Base-by-base conservation (phyloP, 257 asterid genomes). In the Ballota nigra region DNA sequence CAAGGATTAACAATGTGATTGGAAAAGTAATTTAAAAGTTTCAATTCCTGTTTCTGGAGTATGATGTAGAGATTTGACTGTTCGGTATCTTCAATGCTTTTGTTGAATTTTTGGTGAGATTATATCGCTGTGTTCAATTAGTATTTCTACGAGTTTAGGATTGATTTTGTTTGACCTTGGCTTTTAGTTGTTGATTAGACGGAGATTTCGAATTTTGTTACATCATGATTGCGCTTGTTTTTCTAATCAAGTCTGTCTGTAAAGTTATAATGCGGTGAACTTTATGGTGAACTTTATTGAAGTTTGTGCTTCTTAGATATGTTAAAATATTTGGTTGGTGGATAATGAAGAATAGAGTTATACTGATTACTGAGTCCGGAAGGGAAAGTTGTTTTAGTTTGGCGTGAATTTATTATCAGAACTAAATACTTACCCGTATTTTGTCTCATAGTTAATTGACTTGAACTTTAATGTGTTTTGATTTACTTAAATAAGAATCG, bases 231-330 rank as follows among this genome's bases (percentile, higher is more conserved):
- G 69, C 41, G 62, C 38, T 24, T 51, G 40, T 65, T 74, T 9
- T 22, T 18, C 29, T 65, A 20, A 61, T 82, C 57, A 43, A 53
- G 67, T 31, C 13, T 61, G 41, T 59, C 71, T 63, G 73, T 70
- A 62, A 72, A 72, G 77, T 63, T 68, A 16, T 41, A 51, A 47
- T 24, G 16, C 57, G 43, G 38, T 51, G 72, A 60, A 53, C 76
- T 74, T 75, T 75, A 70, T 77, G 43, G 38, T 51, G 72, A 60
- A 53, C 76, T 74, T 75, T 75, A 70, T 77, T 71, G 57, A 66
- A 74, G 73, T 60, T 20, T 63, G 80, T 56, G 80, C 73, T 60
- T 68, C 59, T 72, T 67, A 31, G 65, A 56, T 69, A 62, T 68
- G 66, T 63, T 82, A 78, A 69, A 74, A 31, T 64, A 43, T 40